Base-by-base conservation (phyloP, 441 rosid species). In the Raphanus hybrid region DNA sequence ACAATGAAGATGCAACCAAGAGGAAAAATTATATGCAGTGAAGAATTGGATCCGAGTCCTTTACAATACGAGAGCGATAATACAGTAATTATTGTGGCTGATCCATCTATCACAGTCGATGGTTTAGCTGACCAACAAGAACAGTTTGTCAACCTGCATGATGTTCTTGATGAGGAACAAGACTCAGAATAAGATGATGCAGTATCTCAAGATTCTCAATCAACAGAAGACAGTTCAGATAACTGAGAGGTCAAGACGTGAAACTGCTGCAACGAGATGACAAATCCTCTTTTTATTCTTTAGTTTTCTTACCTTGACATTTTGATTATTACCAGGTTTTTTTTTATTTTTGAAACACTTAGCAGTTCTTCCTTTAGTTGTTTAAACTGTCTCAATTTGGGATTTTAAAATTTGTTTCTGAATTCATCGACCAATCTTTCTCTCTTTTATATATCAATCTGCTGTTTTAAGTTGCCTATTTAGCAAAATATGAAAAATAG, bases 1-100 rank as follows among this genome's bases (percentile, higher is more conserved):
- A 29, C 70, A 66, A 23, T 66, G 14, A 65, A 41, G 55, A 65
- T 65, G 23, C 69, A 37, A 39, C 69, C 69, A 18, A 64, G 54
- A 15, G 69, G 54, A 64, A 64, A 64, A 64, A 39, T 37, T 5
- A 39, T 39, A 16, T 39, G 54, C 1, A 64, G 11, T 10, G 52
- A 64, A 1, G 54, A 65, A 41, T 7, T 20, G 54, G 69, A 65
- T 65, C 15, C 16, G 3, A 65, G 34, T 16, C 50, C 50, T 15
- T 27, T 64, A n/a, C 67, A 64, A 4, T 15, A 9, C 6, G 67
- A 64, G 50, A 35, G 20, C 37, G 50, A 35, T 16, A 15, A 35
- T 16, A 8, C 8, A 3, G 41, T 18, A 18, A 18, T 64, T 3
- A 7, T 15, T 16, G 50, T 15, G 29, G 32, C 23, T 16, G 69